Evolutionary conservation across 1,284 basidiomycete genomes (phyloP).

Genomic region (Moesziomyces parantarcticus): DNA sequence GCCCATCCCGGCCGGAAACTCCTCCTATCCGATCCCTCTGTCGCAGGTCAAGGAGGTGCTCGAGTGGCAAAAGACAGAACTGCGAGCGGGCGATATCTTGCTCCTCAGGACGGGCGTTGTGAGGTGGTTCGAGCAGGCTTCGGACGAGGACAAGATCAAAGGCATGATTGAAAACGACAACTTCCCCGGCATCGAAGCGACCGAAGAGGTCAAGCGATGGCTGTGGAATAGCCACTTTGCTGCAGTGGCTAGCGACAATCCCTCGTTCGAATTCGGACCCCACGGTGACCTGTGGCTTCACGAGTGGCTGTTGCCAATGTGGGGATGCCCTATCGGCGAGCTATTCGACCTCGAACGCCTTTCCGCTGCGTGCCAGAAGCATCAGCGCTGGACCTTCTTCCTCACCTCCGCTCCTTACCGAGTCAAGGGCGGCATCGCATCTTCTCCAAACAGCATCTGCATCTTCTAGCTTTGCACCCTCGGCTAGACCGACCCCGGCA

Average conservation of each 20-base stretch:
- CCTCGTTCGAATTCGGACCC: constrained; percentile 42
- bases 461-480: constrained; percentile 24
- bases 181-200: constrained; percentile 38
- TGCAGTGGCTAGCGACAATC: constrained; percentile 40
- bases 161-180: constrained; percentile 44
- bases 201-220: constrained; percentile 41
- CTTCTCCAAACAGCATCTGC: constrained; percentile 42
- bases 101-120: constrained; percentile 39
- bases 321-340: constrained; percentile 46
- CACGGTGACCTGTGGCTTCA: constrained; percentile 46
- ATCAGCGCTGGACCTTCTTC: constrained; percentile 49
- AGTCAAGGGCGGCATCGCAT: constrained; percentile 48
- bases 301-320: constrained; percentile 46
- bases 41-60: constrained; percentile 38
- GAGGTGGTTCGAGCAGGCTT: constrained; percentile 38
- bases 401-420: constrained; percentile 42
- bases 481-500: too few species aligned
- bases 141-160: constrained; percentile 21
- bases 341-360: constrained; percentile 44
- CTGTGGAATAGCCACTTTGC: constrained; percentile 45
- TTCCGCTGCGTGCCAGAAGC: constrained; percentile 25
- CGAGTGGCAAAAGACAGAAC: constrained; percentile 24
- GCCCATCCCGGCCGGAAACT: constrained; percentile 27
- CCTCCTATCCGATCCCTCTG: constrained; percentile 29
- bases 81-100: constrained; percentile 30